Conservation (phyloP, 176 grass and related monocot genomes). For the Raddia guianensis region DNA sequence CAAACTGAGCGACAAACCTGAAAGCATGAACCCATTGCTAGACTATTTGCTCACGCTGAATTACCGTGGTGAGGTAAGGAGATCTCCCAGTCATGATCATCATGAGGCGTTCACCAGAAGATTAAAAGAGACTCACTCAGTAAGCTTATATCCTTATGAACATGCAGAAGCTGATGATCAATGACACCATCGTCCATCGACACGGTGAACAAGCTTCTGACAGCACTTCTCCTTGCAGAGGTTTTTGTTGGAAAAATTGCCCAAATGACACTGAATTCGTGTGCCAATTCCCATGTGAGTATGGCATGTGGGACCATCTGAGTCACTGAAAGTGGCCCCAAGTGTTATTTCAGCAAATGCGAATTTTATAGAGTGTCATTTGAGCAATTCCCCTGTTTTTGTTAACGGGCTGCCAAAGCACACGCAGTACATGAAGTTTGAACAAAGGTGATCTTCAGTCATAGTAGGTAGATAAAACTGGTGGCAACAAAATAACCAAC, state of each 20-base stretch:
- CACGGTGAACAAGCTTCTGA: conserved; percentile 88
- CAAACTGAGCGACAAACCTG: conserved; percentile 55
- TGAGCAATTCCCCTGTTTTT: no score
- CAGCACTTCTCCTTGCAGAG: conserved; percentile 84
- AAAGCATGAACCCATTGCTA: conserved; percentile 77
- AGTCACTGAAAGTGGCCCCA: no score
- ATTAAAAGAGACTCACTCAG: no score
- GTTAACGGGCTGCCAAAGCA: conserved; percentile 66
- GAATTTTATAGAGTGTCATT: no score
- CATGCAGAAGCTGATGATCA: conserved; percentile 93
- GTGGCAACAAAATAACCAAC: no score
- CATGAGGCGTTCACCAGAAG: background rate
- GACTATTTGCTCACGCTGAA: conserved; percentile 84
- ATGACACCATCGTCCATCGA: conserved; percentile 60
- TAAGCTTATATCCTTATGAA: background rate
- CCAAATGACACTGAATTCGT: no score
- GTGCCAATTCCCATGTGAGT: no score
- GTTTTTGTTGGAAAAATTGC: no score
- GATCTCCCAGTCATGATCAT: background rate
- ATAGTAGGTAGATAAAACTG: background rate
- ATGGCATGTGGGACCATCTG: no score
- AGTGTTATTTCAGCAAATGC: no score
- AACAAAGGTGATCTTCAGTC: conserved; percentile 61
- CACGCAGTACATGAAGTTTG: conserved; percentile 84
- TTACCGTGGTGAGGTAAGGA: conserved; percentile 69